phyloP scores from a whole-genome alignment of 352 stramenopile genomes.

The Hyphochytrium catenoides region DNA sequence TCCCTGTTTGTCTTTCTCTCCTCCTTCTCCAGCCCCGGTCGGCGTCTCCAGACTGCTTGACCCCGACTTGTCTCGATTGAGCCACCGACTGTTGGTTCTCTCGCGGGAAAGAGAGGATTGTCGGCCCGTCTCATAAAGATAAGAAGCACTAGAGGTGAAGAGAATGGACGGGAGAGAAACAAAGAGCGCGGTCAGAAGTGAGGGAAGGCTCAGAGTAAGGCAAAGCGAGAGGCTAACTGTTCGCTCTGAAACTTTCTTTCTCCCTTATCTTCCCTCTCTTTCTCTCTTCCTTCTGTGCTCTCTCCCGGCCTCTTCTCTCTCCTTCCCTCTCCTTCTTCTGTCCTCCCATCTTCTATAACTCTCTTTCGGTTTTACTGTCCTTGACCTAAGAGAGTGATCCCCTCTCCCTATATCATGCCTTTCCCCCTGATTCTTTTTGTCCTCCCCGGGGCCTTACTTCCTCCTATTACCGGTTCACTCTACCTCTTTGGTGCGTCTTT shows the following conservation, averaged over 20 bases:
- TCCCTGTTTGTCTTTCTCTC: not conserved
- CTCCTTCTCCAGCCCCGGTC: constrained; percentile 1
- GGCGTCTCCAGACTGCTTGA: constrained; percentile 13
- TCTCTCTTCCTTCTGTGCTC: too few species aligned
- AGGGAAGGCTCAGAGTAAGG: too few species aligned
- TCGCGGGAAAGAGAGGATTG: constrained; percentile 23
- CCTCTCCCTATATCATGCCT: too few species aligned
- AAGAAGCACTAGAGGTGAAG: constrained; percentile 18
- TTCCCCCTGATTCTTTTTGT: constrained; percentile 1
- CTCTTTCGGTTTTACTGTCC: too few species aligned
- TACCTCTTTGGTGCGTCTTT: constrained; percentile 1
- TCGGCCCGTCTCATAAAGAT: constrained; percentile 49
- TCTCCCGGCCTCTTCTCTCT: too few species aligned
- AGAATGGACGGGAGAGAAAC: not conserved
- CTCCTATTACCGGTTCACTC: constrained; percentile 1
- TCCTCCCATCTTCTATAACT: too few species aligned
- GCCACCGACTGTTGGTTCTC: constrained; percentile 35
- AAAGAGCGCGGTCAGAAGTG: not conserved
- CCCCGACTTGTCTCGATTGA: constrained; percentile 24
- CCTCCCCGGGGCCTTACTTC: constrained; percentile 1
- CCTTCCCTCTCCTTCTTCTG: too few species aligned
- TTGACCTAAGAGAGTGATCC: too few species aligned
- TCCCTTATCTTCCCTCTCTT: too few species aligned
- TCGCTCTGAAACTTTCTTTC: too few species aligned
- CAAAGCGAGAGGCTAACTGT: too few species aligned